phyloP scores from a whole-genome alignment of 345 rosid species.

The Gossypium anomalum region DNA sequence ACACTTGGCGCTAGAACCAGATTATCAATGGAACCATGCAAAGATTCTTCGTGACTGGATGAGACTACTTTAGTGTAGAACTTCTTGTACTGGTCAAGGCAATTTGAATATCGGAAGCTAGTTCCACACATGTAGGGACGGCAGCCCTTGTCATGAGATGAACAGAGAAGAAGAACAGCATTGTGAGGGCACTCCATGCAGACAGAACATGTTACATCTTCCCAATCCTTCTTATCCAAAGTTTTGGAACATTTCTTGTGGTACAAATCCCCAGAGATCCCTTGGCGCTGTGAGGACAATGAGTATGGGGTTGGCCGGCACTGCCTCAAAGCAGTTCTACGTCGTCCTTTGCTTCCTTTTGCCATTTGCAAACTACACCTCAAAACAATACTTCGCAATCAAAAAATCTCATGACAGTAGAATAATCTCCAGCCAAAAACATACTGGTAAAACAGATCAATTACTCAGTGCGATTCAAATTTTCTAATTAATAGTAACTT shows the following conservation, averaged over 20 bases:
- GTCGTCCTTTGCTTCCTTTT: constrained; percentile 55
- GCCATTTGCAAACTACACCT: constrained; percentile 45
- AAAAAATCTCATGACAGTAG: not conserved
- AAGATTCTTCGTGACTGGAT: constrained; percentile 22
- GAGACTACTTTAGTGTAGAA: constrained; percentile 62
- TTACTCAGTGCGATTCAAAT: not conserved
- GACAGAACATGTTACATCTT: constrained; percentile 83
- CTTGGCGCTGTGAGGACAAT: constrained; percentile 29
- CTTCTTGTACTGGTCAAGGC: constrained; percentile 90
- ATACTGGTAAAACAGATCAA: not conserved
- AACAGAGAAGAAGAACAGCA: constrained; percentile 95
- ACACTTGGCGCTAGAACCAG: constrained; percentile 27
- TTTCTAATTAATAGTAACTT: not conserved
- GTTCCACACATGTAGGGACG: constrained; percentile 99
- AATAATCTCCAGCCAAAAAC: not conserved
- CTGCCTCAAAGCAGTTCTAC: constrained; percentile 49
- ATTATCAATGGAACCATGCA: constrained; percentile 27
- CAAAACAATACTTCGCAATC: not conserved
- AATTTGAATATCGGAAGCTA: constrained; percentile 87
- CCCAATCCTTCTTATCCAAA: constrained; percentile 77
- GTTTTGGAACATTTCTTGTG: constrained; percentile 44
- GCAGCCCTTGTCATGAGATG: constrained; percentile 95
- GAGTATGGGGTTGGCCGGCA: constrained; percentile 54
- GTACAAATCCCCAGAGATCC: constrained; percentile 31
- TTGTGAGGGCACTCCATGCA: constrained; percentile 98